These are phyloP conservation scores for Aspergillus bridgeri DNA, from an alignment of 495 filamentous ascomycete genomes.

Conservation along the genomic window DNA sequence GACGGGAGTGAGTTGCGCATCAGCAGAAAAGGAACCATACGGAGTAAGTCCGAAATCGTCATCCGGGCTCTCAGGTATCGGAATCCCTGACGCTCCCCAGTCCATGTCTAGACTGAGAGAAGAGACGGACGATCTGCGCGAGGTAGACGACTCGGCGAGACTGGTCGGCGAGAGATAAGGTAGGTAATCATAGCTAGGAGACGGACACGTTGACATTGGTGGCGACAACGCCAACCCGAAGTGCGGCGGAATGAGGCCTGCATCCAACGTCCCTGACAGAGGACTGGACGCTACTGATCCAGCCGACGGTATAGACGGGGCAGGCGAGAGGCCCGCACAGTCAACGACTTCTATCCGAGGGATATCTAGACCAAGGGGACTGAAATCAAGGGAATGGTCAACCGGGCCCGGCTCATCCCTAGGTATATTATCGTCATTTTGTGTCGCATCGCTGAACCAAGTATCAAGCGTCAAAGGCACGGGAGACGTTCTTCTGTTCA, in stretches of 20 bases:
- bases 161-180: slow-evolving; percentile 7
- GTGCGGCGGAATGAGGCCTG: background rate
- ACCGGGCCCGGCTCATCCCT: background rate
- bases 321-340: slow-evolving; percentile 6
- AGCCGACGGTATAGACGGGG: slow-evolving; percentile 1
- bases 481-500: background rate
- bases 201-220: slow-evolving; percentile 9
- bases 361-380: slow-evolving; percentile 6
- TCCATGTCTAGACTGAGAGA: slow-evolving; percentile 14
- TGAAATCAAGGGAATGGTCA: background rate
- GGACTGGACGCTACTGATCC: background rate
- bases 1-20: background rate
- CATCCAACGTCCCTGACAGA: background rate
- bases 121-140: slow-evolving; percentile 17
- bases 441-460: background rate
- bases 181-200: slow-evolving; percentile 6
- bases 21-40: background rate
- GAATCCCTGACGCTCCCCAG: background rate
- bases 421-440: background rate
- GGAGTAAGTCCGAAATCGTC: background rate
- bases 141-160: slow-evolving; percentile 1
- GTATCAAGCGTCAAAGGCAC: slow-evolving; percentile 5
- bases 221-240: slow-evolving; percentile 4
- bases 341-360: slow-evolving; percentile 15
- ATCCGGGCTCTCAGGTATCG: background rate